Percentiles rank a stretch among this genome's conserved stretches.
phyloP scores from a whole-genome alignment of 176 grass and related monocot genomes.

The Eleusine indica region DNA sequence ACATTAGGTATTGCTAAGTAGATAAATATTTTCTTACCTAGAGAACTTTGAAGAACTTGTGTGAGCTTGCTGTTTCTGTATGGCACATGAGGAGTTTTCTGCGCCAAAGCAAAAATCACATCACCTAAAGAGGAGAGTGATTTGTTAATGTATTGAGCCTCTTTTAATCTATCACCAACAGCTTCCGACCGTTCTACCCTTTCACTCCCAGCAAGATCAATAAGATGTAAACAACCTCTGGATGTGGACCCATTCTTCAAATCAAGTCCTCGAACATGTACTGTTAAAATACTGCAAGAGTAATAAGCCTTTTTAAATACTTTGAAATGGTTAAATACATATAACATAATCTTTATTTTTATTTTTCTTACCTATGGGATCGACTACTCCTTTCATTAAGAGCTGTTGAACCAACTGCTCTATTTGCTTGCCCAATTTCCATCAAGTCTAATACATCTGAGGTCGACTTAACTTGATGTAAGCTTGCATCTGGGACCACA shows the following conservation, averaged over 20 bases:
- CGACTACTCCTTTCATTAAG: constrained; percentile 95
- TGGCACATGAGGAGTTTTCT: constrained; percentile 82
- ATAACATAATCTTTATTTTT: neutral
- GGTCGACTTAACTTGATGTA: constrained; percentile 81
- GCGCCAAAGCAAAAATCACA: constrained; percentile 89
- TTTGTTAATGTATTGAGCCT: constrained; percentile 97
- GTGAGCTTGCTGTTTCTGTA: constrained; percentile 97
- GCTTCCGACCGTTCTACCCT: constrained; percentile 87
- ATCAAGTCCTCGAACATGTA: constrained; percentile 90
- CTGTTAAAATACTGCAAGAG: constrained; percentile 77
- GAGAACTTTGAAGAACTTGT: constrained; percentile 97
- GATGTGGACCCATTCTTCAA: constrained; percentile 83
- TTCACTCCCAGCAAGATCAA: constrained; percentile 97
- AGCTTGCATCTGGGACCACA: constrained; percentile 85
- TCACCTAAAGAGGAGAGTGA: constrained; percentile 92
- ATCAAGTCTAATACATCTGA: constrained; percentile 92
- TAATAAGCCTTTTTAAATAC: constrained; percentile 30
- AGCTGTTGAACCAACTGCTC: constrained; percentile 88
- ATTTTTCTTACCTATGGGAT: constrained; percentile 73
- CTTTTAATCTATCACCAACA: constrained; percentile 88
- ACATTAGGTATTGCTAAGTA: constrained; percentile 8
- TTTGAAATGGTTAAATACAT: neutral
- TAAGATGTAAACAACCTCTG: constrained; percentile 90
- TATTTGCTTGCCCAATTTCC: constrained; percentile 89
- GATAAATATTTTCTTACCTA: constrained; percentile 57